Base-by-base conservation (phyloP, 176 grass and related monocot genomes). In the Musa troglodytarum region DNA sequence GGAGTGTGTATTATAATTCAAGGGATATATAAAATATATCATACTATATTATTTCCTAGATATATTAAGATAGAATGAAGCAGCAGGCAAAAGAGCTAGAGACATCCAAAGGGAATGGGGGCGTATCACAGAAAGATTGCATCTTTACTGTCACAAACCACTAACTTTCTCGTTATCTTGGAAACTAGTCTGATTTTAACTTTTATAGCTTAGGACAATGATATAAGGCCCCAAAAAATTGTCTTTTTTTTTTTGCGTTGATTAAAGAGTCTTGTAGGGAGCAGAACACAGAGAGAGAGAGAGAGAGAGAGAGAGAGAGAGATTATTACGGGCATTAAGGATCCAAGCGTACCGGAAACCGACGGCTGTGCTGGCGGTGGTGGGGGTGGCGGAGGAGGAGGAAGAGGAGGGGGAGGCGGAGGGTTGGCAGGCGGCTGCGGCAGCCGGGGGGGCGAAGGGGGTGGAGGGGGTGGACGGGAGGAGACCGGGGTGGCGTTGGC, bases 301-400 rank as follows among this genome's bases (percentile, higher is more conserved):
- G 22, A 22, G 22, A 22, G 22, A 52, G 72, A 76, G 77, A 76
- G 75, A 81, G 74, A 66, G 76, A 63, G 49, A 57, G 72, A 22
- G 8, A 56, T 80, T 74, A 82, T 80, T 70, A 74, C 74, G 20
- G 25, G 55, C 69, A 68, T 75, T 59, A 56, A 59, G 69, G 25
- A 62, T 68, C 68, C 76, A 72, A 84, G 69, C 80, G 75, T 94
- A 99, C 96, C 96, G 65, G 96, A 99, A 99, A 92, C 86, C 21
- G 91, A 95, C 65, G 88, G 86, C 81, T 92, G 84, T 3, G 17
- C 70, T 9, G 86, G 82, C 21, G 79, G 68, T 54, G 82, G 55
- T 52, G 72, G 49, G 65, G 26, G 80, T 0, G 81, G 80, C 14
- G 69, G 71, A 1, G 75, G 75, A 10, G 63, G 63, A 0, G 61